Percentiles rank a stretch among this genome's conserved stretches.
Conservation (phyloP, 345 rosid genomes). For the Punica granatum region DNA sequence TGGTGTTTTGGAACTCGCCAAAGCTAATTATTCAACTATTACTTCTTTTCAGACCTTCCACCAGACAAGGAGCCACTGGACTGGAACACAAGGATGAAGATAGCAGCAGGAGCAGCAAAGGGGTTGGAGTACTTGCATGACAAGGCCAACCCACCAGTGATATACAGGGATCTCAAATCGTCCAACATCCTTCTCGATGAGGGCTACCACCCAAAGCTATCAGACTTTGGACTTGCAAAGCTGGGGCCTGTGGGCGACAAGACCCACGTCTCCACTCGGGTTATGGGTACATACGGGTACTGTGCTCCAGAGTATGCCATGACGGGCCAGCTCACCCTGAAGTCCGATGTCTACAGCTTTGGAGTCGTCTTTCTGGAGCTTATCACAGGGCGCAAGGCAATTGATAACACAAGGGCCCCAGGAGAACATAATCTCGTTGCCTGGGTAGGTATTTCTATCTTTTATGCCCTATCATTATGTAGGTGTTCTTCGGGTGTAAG, state of each 20-base stretch:
- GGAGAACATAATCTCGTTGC: constrained; percentile 98
- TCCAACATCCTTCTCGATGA: constrained; percentile 93
- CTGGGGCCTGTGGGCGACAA: constrained; percentile 98
- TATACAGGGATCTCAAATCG: constrained; percentile 89
- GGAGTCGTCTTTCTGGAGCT: constrained; percentile 98
- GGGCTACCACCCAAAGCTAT: constrained; percentile 84
- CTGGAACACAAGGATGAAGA: constrained; percentile 97
- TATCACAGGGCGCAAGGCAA: constrained; percentile 95
- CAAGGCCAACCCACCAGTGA: constrained; percentile 94
- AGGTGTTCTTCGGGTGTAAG: no score
- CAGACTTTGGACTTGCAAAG: constrained; percentile 96
- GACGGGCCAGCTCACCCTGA: constrained; percentile 96
- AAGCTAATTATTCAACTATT: no score
- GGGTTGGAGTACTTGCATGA: constrained; percentile 96
- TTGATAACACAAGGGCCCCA: constrained; percentile 64
- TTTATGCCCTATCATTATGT: constrained; percentile 13
- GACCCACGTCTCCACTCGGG: constrained; percentile 97
- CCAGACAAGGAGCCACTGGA: constrained; percentile 73
- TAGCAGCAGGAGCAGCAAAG: constrained; percentile 98
- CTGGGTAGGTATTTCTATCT: constrained; percentile 49
- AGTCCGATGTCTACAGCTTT: constrained; percentile 95
- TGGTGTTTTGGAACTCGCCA: background rate
- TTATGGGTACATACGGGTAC: constrained; percentile 99
- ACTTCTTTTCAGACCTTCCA: constrained; percentile 61
- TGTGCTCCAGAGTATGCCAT: constrained; percentile 99